Evolutionary conservation across 495 filamentous ascomycete genomes (phyloP).

Genomic region (Pseudomonodictys pantanalensis): DNA sequence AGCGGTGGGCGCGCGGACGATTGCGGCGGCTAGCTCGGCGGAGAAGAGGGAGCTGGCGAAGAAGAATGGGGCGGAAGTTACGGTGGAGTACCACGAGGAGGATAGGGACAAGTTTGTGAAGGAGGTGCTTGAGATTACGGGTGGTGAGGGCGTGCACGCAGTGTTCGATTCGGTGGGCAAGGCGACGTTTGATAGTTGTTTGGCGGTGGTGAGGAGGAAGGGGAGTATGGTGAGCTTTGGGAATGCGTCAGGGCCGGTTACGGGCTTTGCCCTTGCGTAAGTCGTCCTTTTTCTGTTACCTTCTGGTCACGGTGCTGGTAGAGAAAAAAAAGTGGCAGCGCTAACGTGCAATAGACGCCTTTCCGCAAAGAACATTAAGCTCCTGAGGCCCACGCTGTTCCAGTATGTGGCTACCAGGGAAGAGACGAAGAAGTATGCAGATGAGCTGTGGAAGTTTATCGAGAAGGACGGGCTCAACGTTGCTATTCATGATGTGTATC

Average conservation of each 20-base stretch:
- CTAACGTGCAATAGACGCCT: constrained; percentile 45
- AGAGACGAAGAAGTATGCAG: constrained; percentile 68
- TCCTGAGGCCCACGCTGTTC: constrained; percentile 72
- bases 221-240: constrained; percentile 85
- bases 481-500: constrained; percentile 76
- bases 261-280: constrained; percentile 66
- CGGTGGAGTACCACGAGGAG: constrained; percentile 69
- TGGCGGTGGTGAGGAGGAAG: constrained; percentile 76
- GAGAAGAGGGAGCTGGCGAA: constrained; percentile 78
- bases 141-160: constrained; percentile 62
- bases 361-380: constrained; percentile 74
- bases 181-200: constrained; percentile 77
- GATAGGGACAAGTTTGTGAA: constrained; percentile 38
- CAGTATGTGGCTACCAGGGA: constrained; percentile 72
- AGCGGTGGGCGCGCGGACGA: constrained; percentile 70
- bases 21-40: constrained; percentile 74
- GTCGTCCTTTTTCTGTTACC: constrained; percentile 29
- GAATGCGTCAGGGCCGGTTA: constrained; percentile 81
- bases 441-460: constrained; percentile 73
- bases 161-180: constrained; percentile 91
- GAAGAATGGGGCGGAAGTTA: constrained; percentile 70
- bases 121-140: constrained; percentile 41
- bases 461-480: constrained; percentile 65
- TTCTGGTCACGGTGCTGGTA: no score
- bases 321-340: neutral